Conservation (phyloP, 2,329 filamentous ascomycete species). For the Monilinia fructicola region DNA sequence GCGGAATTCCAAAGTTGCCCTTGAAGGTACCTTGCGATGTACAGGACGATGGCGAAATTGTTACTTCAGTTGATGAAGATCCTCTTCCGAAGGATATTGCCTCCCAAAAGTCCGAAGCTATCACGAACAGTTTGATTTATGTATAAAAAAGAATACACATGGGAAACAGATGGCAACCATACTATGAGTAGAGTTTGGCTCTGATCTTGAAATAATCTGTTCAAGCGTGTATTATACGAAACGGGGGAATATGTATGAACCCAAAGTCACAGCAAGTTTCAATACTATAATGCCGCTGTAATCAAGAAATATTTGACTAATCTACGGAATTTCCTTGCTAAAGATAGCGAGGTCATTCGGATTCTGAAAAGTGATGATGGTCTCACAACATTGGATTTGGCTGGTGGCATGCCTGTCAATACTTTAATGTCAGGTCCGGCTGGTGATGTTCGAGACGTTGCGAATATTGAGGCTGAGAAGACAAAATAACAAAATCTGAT, state of each 20-base stretch:
- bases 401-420: conserved; percentile 8
- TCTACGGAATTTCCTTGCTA: conserved; percentile 7
- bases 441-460: conserved; percentile 5
- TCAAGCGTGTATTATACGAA: conserved; percentile 13
- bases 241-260: conserved; percentile 19
- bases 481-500: conserved; percentile 16
- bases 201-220: conserved; percentile 16
- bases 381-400: conserved; percentile 12
- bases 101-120: conserved; percentile 1
- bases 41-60: conserved; percentile 4
- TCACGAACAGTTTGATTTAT: conserved; percentile 13
- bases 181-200: neutral
- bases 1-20: conserved; percentile 7
- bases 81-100: neutral
- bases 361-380: conserved; percentile 22
- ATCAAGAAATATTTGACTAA: conserved; percentile 13
- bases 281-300: conserved; percentile 13
- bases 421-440: conserved; percentile 15
- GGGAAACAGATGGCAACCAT: conserved; percentile 8
- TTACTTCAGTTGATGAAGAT: conserved; percentile 5
- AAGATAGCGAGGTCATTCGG: conserved; percentile 17
- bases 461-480: conserved; percentile 10
- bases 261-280: conserved; percentile 10
- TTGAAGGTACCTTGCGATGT: conserved; percentile 7
- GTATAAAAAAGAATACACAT: conserved; percentile 15